Percentiles rank a stretch among this genome's conserved stretches.
phyloP scores from a whole-genome alignment of 768 basidiomycete species.

The Xerocomellus amylosporus region DNA sequence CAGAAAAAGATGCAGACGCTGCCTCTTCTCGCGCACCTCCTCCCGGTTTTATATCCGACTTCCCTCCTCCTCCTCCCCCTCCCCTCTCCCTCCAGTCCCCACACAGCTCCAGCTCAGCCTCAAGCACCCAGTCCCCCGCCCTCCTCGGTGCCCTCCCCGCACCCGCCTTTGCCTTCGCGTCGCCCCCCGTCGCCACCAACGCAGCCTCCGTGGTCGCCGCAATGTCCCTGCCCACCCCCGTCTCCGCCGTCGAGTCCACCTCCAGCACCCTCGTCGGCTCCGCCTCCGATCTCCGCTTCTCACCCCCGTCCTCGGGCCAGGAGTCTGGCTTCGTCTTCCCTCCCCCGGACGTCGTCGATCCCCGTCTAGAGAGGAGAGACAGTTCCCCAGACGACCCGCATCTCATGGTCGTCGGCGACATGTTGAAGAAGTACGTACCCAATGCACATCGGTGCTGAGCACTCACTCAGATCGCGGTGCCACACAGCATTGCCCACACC shows the following conservation, averaged over 20 bases:
- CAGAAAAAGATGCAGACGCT: not conserved
- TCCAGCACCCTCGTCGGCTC: slow-evolving; percentile 20
- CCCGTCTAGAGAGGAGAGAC: slow-evolving; percentile 12
- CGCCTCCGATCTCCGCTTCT: slow-evolving; percentile 26
- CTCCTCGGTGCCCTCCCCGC: no score
- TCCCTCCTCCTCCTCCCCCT: slow-evolving; percentile 24
- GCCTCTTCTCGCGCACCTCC: not conserved
- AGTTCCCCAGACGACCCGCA: slow-evolving; percentile 42
- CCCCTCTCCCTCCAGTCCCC: slow-evolving; percentile 26
- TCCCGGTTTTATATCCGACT: slow-evolving; percentile 35
- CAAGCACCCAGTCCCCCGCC: no score
- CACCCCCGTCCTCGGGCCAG: slow-evolving; percentile 12
- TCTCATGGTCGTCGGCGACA: slow-evolving; percentile 47
- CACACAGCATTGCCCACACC: slow-evolving; percentile 55
- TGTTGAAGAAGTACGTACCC: slow-evolving; percentile 51
- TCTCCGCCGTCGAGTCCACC: slow-evolving; percentile 19
- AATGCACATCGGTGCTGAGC: not conserved
- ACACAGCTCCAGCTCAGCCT: not conserved
- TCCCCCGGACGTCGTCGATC: slow-evolving; percentile 24
- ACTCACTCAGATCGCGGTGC: slow-evolving; percentile 19
- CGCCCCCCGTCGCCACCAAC: slow-evolving; percentile 6
- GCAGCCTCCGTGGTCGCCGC: no score
- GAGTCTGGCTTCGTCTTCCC: slow-evolving; percentile 27
- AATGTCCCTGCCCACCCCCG: slow-evolving; percentile 10
- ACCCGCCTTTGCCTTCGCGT: not conserved